Evolutionary conservation across 805 yeast species (phyloP).

Genomic region (Pichia eremophila): DNA sequence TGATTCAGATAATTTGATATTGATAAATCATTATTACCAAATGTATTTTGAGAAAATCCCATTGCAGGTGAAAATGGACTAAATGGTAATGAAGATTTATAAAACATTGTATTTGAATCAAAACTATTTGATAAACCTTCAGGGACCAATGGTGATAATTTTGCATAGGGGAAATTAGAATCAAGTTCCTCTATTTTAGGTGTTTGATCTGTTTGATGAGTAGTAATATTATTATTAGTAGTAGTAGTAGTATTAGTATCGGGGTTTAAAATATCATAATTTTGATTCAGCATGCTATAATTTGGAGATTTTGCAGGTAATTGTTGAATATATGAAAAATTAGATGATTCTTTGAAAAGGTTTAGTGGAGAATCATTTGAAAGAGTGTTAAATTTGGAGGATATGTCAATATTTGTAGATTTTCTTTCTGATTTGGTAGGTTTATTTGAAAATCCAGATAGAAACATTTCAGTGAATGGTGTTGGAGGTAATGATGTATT

Average conservation of each 20-base stretch:
- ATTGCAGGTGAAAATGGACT: background rate
- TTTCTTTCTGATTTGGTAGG: background rate
- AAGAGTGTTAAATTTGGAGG: background rate
- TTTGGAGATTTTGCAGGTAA: slow-evolving; percentile 4
- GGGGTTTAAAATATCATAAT: background rate
- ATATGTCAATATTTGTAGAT: background rate
- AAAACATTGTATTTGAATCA: background rate
- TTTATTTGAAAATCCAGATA: slow-evolving; percentile 5
- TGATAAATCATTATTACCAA: background rate
- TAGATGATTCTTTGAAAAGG: slow-evolving; percentile 2
- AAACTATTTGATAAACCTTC: background rate
- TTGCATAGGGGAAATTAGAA: background rate
- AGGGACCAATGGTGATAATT: background rate
- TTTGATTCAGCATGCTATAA: background rate
- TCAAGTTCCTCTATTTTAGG: slow-evolving; percentile 4
- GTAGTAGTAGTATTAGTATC: background rate
- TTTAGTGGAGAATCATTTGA: slow-evolving; percentile 3
- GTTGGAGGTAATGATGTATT: slow-evolving; percentile 6
- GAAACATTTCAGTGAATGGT: slow-evolving; percentile 11
- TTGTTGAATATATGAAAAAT: background rate
- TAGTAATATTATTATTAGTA: background rate
- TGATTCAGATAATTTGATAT: background rate
- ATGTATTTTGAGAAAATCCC: background rate
- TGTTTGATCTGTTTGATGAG: background rate
- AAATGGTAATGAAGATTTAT: background rate